Evolutionary conservation across 352 stramenopile species (phyloP).

Genomic region (Phytophthora ohioensis): DNA sequence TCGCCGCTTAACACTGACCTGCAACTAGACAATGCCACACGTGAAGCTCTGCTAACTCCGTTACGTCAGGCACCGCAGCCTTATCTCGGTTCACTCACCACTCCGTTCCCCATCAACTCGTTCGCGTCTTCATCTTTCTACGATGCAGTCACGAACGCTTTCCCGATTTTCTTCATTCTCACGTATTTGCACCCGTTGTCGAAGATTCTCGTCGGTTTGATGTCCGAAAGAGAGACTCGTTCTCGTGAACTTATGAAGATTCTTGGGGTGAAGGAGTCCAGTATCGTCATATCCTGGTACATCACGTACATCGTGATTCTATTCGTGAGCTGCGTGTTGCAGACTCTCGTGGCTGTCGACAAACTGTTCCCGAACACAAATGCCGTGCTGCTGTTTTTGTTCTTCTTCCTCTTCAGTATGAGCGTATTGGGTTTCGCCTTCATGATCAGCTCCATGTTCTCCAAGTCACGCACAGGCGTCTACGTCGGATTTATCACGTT

Average conservation of each 20-base stretch:
- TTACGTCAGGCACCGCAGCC: slow-evolving; percentile 50
- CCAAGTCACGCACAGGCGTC: slow-evolving; percentile 40
- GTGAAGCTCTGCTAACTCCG: slow-evolving; percentile 37
- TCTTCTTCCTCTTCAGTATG: slow-evolving; percentile 45
- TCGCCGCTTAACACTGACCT: slow-evolving; percentile 27
- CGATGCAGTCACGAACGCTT: slow-evolving; percentile 44
- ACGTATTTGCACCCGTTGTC: slow-evolving; percentile 42
- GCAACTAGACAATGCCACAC: slow-evolving; percentile 19
- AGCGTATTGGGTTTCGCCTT: slow-evolving; percentile 46
- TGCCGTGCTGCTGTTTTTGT: slow-evolving; percentile 36
- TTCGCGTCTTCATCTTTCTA: slow-evolving; percentile 38
- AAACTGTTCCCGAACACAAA: slow-evolving; percentile 46
- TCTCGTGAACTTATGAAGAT: slow-evolving; percentile 47
- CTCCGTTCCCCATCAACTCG: slow-evolving; percentile 45
- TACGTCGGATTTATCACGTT: slow-evolving; percentile 48
- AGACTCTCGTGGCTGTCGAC: slow-evolving; percentile 32
- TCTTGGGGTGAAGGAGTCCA: slow-evolving; percentile 44
- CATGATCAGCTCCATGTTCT: slow-evolving; percentile 48
- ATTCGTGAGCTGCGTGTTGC: slow-evolving; percentile 41
- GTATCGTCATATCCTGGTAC: slow-evolving; percentile 54
- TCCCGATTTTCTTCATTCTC: slow-evolving; percentile 42
- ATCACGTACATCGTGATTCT: slow-evolving; percentile 50
- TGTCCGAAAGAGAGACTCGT: slow-evolving; percentile 45
- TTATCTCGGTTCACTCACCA: slow-evolving; percentile 35
- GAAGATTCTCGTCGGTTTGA: slow-evolving; percentile 42